phyloP scores from a whole-genome alignment of 345 rosid genomes.

The Salix koriyanagi region DNA sequence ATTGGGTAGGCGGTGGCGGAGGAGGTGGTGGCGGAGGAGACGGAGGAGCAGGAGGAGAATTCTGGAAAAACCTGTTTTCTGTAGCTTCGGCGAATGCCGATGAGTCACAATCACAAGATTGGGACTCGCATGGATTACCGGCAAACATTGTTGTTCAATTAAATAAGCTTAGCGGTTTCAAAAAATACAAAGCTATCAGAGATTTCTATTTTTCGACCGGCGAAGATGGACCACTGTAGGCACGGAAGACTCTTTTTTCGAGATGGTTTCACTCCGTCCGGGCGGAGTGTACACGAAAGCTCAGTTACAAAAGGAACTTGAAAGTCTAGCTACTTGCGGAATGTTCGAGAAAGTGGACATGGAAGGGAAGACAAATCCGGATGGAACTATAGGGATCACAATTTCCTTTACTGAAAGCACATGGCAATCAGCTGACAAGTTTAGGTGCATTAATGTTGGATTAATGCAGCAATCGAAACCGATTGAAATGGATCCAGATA shows the following conservation, averaged over 20 bases:
- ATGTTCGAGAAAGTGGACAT: conserved; percentile 96
- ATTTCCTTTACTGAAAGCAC: conserved; percentile 84
- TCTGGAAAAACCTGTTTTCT: conserved; percentile 53
- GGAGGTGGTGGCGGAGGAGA: conserved; percentile 54
- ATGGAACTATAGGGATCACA: conserved; percentile 62
- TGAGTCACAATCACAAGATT: conserved; percentile 59
- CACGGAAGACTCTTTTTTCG: conserved; percentile 86
- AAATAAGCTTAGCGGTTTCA: conserved; percentile 78
- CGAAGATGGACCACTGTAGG: conserved; percentile 58
- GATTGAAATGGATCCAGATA: conserved; percentile 79
- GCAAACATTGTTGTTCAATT: conserved; percentile 78
- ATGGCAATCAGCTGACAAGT: conserved; percentile 85
- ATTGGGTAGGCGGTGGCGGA: conserved; percentile 33
- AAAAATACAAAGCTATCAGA: conserved; percentile 84
- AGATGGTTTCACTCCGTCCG: conserved; percentile 85
- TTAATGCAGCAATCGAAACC: conserved; percentile 79
- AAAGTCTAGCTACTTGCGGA: conserved; percentile 86
- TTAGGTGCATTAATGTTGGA: conserved; percentile 88
- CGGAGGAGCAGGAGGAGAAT: conserved; percentile 35
- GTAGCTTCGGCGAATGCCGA: conserved; percentile 68
- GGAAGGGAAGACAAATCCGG: conserved; percentile 77
- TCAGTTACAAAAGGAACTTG: conserved; percentile 82
- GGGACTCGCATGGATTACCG: conserved; percentile 91
- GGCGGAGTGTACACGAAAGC: conserved; percentile 84
- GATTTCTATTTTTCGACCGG: conserved; percentile 72